A percentile compares a stretch with the other conserved stretches of the same genome.
These are phyloP conservation scores for Nakazawaea sp. DNA, from an alignment of 805 yeast species.

Conservation along the genomic window DNA sequence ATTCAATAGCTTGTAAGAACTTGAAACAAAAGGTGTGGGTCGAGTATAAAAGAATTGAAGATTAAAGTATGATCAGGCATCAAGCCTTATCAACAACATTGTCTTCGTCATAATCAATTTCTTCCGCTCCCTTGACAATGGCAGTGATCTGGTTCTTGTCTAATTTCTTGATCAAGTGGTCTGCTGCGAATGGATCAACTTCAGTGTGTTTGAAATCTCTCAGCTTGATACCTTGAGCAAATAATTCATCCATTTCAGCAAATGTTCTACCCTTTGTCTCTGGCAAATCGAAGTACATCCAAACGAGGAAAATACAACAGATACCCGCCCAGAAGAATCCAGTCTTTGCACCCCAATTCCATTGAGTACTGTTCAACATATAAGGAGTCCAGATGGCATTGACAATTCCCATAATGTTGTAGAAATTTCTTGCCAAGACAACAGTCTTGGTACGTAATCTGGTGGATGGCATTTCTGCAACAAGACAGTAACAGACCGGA, in stretches of 20 bases:
- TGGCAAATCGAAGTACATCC: conserved; percentile 22
- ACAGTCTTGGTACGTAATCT: conserved; percentile 35
- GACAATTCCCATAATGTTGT: conserved; percentile 19
- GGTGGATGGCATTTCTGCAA: conserved; percentile 35
- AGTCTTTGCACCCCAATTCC: conserved; percentile 41
- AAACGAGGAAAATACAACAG: conserved; percentile 18
- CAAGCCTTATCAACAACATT: too few relatives aligned
- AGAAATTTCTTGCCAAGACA: conserved; percentile 31
- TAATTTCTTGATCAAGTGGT: conserved; percentile 4
- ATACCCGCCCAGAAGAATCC: conserved; percentile 38
- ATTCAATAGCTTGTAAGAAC: too few relatives aligned
- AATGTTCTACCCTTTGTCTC: conserved; percentile 35
- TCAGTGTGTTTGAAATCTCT: conserved; percentile 29
- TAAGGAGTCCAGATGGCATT: conserved; percentile 13
- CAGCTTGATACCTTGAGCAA: conserved; percentile 23
- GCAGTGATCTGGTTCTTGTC: conserved; percentile 3
- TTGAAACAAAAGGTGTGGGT: too few relatives aligned
- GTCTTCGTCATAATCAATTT: neutral
- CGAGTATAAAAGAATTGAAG: too few relatives aligned
- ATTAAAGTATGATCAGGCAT: too few relatives aligned
- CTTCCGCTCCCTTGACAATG: conserved; percentile 1
- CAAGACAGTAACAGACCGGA: conserved; percentile 33
- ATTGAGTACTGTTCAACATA: conserved; percentile 35
- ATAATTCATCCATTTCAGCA: conserved; percentile 34
- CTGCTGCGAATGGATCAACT: conserved; percentile 19